Percentiles rank a stretch among this genome's conserved stretches.
phyloP scores from a whole-genome alignment of 108 stramenopile species.

The Nannochloropsis granulata region DNA sequence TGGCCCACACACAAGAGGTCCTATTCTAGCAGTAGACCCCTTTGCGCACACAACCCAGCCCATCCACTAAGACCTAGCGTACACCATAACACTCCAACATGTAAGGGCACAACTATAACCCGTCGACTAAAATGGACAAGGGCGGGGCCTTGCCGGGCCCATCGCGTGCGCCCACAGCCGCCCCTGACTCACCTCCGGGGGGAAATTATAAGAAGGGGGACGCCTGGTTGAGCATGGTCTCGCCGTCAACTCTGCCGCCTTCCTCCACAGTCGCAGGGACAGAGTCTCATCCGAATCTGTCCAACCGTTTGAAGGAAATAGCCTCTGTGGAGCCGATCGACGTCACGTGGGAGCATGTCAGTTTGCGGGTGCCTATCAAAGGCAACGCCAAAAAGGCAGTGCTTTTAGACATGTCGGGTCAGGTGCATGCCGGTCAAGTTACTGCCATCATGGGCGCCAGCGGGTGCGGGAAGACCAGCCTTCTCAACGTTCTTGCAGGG shows the following conservation, averaged over 20 bases:
- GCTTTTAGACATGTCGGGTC: neutral
- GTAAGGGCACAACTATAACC: no score
- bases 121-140: no score
- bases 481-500: conserved; percentile 32
- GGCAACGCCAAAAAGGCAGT: neutral
- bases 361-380: neutral
- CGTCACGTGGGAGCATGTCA: neutral
- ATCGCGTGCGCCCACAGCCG: no score
- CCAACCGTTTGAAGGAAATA: neutral
- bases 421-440: neutral
- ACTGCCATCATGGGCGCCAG: conserved; percentile 35
- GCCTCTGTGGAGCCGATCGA: neutral
- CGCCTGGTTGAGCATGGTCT: no score
- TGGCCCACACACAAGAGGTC: no score
- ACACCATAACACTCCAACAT: no score
- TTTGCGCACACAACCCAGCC: no score
- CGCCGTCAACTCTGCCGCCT: neutral
- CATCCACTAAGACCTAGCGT: no score
- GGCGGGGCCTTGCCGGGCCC: no score
- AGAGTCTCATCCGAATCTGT: neutral
- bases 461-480: conserved; percentile 35
- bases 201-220: no score
- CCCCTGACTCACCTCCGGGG: no score
- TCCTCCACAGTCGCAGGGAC: neutral
- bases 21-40: no score